Conservation (phyloP, 164 flowering plant genomes). For the Stephania yunnanensis region DNA sequence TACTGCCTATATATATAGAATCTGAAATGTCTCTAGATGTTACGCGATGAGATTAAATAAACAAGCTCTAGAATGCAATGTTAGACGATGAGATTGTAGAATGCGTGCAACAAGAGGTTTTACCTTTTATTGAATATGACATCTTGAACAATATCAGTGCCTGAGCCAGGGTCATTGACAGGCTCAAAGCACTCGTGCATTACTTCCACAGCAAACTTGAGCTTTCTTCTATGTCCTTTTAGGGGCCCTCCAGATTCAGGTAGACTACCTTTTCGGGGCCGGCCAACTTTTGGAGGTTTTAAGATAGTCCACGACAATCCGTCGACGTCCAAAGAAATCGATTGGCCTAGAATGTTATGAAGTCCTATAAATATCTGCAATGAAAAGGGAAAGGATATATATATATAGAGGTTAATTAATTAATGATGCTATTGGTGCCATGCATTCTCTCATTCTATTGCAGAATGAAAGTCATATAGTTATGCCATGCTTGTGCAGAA, state of each 20-base stretch:
- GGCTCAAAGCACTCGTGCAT: slow-evolving; percentile 91
- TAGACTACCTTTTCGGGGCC: slow-evolving; percentile 4
- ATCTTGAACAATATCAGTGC: slow-evolving; percentile 64
- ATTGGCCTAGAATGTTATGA: slow-evolving; percentile 42
- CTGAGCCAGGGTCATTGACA: slow-evolving; percentile 42
- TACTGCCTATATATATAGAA: background rate
- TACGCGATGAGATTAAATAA: too few relatives aligned
- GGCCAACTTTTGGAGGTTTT: slow-evolving; percentile 28
- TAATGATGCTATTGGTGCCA: background rate
- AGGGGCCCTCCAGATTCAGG: slow-evolving; percentile 17
- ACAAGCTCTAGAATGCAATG: background rate
- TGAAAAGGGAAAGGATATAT: background rate
- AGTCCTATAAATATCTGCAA: slow-evolving; percentile 58
- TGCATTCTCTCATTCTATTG: background rate
- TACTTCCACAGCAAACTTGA: slow-evolving; percentile 59
- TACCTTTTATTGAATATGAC: slow-evolving; percentile 69
- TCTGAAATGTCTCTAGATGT: background rate
- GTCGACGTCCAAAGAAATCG: slow-evolving; percentile 38
- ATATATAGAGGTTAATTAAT: background rate
- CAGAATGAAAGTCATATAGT: background rate
- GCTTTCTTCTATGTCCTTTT: slow-evolving; percentile 51
- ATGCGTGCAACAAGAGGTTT: slow-evolving; percentile 15
- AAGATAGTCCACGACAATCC: slow-evolving; percentile 63
- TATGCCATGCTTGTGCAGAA: background rate
- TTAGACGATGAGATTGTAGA: background rate